Conservation (phyloP, 202 grass and related monocot genomes). For the Carex sylvatica region DNA sequence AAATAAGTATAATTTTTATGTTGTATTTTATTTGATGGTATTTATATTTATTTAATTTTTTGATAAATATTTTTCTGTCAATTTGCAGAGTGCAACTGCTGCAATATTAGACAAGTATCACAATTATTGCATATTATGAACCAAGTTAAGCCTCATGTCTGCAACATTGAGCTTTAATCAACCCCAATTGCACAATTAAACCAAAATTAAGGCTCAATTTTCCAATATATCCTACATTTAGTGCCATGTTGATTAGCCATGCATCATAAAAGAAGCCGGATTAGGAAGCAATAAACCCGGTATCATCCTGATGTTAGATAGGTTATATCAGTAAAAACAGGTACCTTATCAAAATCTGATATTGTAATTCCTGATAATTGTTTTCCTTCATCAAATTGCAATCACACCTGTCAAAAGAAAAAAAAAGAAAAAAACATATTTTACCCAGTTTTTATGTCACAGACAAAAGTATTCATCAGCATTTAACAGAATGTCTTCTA, state of each 20-base stretch:
- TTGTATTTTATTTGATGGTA: too few relatives aligned
- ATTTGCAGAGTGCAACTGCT: too few relatives aligned
- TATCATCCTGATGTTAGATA: not conserved
- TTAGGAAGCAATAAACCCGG: not conserved
- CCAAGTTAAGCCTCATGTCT: too few relatives aligned
- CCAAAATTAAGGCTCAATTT: too few relatives aligned
- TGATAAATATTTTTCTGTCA: too few relatives aligned
- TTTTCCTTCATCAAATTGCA: not conserved
- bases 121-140: too few relatives aligned
- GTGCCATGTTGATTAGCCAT: too few relatives aligned
- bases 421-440: not conserved
- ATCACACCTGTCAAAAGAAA: not conserved
- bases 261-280: not conserved
- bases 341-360: not conserved
- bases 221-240: too few relatives aligned
- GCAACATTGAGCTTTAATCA: not conserved
- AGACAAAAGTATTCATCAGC: not conserved
- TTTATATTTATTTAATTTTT: too few relatives aligned
- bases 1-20: too few relatives aligned
- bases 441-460: not conserved
- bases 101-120: too few relatives aligned
- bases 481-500: slow-evolving; percentile 13
- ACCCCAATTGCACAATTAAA: not conserved
- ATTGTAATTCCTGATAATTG: not conserved
- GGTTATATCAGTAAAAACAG: not conserved